Percentiles rank a stretch among this genome's conserved stretches.
phyloP scores from a whole-genome alignment of 495 filamentous ascomycete genomes.

The Penicillium argentinense region DNA sequence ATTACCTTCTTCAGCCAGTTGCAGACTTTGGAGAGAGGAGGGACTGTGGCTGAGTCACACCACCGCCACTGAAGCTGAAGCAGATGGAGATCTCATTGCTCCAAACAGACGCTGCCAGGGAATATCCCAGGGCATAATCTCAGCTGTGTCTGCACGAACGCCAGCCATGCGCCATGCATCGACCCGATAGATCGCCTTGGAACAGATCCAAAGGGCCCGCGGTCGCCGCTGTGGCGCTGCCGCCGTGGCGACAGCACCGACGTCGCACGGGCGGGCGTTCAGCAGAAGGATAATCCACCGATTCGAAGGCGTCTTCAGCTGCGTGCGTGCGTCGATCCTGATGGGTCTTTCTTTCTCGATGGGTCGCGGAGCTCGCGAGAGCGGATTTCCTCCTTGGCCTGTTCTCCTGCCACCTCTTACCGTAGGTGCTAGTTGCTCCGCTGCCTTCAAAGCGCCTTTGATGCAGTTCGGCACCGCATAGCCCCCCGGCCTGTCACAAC shows the following conservation, averaged over 20 bases:
- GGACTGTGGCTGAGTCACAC: constrained; percentile 16
- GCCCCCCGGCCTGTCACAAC: constrained; percentile 18
- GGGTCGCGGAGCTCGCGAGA: neutral
- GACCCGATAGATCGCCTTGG: constrained; percentile 17
- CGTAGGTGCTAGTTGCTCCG: constrained; percentile 10
- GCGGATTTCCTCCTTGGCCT: neutral
- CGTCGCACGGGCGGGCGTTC: constrained; percentile 11
- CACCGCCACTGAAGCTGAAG: constrained; percentile 12
- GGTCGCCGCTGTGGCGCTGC: neutral
- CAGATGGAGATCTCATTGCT: neutral
- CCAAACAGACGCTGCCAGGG: constrained; percentile 11
- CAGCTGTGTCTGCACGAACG: constrained; percentile 10
- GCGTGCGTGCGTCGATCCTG: neutral
- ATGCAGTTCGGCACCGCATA: neutral
- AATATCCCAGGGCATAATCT: constrained; percentile 13
- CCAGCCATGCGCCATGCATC: constrained; percentile 10
- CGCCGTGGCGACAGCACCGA: constrained; percentile 7
- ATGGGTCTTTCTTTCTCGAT: constrained; percentile 3
- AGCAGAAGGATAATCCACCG: constrained; percentile 11
- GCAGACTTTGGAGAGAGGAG: constrained; percentile 10
- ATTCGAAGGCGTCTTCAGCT: constrained; percentile 12
- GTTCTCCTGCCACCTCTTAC: neutral
- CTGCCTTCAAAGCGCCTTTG: neutral
- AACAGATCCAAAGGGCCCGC: constrained; percentile 12
- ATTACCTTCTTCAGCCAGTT: constrained; percentile 20